A percentile compares a stretch with the other conserved stretches of the same genome.
These are phyloP conservation scores for Fusarium sambucinum DNA, from an alignment of 2,329 filamentous ascomycete genomes.

Conservation along the genomic window DNA sequence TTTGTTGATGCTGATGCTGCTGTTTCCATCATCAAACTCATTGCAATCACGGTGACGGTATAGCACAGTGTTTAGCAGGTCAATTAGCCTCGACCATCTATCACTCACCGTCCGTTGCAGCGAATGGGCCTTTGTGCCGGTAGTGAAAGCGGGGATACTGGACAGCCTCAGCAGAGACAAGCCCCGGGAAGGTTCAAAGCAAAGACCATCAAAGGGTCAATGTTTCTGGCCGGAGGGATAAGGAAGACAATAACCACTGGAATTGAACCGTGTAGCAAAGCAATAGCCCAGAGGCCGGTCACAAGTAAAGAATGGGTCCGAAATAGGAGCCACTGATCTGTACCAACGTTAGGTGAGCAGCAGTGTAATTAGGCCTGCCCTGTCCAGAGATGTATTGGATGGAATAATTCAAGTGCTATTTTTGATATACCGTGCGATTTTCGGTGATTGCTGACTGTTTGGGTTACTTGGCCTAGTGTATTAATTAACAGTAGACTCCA, in stretches of 20 bases:
- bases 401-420: conserved; percentile 28
- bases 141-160: conserved; percentile 26
- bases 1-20: neutral
- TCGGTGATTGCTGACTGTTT: conserved; percentile 22
- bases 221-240: conserved; percentile 28
- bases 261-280: conserved; percentile 7
- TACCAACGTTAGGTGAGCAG: no score
- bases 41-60: conserved; percentile 27
- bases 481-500: conserved; percentile 4
- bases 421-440: conserved; percentile 36
- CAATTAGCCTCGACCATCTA: conserved; percentile 13
- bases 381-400: conserved; percentile 11
- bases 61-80: conserved; percentile 26
- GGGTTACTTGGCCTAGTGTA: neutral
- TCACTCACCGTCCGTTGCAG: conserved; percentile 16
- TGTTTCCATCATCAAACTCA: neutral
- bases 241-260: conserved; percentile 13
- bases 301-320: conserved; percentile 20
- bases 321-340: neutral
- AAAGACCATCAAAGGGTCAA: conserved; percentile 24
- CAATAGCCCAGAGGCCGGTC: conserved; percentile 4
- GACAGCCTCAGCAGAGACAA: conserved; percentile 25
- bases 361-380: neutral
- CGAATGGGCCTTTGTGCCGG: conserved; percentile 31
- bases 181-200: conserved; percentile 7